These are phyloP conservation scores for Brasenia schreberi DNA, from an alignment of 164 flowering plant species.

Conservation along the genomic window DNA sequence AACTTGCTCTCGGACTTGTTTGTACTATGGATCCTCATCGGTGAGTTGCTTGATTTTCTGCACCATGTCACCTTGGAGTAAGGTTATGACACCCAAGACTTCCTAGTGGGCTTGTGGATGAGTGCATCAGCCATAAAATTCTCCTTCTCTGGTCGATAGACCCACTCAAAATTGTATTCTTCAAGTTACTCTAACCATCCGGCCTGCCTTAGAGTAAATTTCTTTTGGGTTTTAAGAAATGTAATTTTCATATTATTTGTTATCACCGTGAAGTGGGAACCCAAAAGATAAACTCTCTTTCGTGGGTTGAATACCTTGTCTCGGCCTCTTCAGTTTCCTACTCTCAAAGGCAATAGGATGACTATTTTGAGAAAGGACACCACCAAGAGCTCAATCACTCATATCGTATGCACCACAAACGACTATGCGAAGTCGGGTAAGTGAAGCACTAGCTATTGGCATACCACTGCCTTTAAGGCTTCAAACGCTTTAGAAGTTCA, in stretches of 20 bases:
- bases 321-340: slow-evolving; percentile 2
- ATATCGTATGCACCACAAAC: neutral
- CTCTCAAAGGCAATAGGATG: slow-evolving; percentile 7
- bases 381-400: neutral
- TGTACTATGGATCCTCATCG: neutral
- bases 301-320: neutral
- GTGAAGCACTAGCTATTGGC: neutral
- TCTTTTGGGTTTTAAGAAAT: neutral
- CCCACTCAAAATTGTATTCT: neutral
- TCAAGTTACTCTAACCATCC: neutral
- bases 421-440: no score
- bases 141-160: no score
- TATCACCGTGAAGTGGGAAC: neutral
- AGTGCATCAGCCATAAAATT: slow-evolving; percentile 2
- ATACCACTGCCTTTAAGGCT: neutral
- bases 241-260: neutral
- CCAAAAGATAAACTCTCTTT: slow-evolving; percentile 3
- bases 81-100: neutral
- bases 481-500: neutral
- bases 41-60: no score
- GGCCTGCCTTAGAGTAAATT: neutral
- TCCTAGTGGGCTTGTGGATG: neutral
- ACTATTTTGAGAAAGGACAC: neutral
- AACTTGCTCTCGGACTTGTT: neutral
- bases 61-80: no score